Evolutionary conservation across 2,329 filamentous ascomycete species (phyloP).

Genomic region (Eurotiales sp.): DNA sequence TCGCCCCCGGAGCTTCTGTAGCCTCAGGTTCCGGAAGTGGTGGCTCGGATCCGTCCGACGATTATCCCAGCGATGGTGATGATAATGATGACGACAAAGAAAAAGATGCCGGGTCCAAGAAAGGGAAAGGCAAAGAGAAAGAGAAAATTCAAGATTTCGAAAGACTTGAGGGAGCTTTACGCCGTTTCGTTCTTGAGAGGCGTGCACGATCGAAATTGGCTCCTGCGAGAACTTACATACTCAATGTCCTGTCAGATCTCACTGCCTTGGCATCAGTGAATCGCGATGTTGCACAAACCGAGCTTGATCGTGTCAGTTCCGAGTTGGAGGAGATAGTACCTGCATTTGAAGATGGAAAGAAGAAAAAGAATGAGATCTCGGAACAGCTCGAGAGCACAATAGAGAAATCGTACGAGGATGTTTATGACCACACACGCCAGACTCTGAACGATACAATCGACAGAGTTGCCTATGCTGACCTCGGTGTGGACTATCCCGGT

Average conservation of each 20-base stretch:
- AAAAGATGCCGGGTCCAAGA: conserved; percentile 48
- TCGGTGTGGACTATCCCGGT: conserved; percentile 83
- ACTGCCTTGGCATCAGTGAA: conserved; percentile 81
- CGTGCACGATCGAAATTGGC: conserved; percentile 91
- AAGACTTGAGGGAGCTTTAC: conserved; percentile 78
- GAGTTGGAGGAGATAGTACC: conserved; percentile 83
- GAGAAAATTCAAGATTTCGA: conserved; percentile 89
- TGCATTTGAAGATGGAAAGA: conserved; percentile 76
- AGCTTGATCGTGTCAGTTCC: conserved; percentile 75
- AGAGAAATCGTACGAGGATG: conserved; percentile 77
- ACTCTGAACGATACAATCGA: conserved; percentile 72
- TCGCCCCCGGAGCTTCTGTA: conserved; percentile 57
- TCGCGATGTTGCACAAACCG: conserved; percentile 76
- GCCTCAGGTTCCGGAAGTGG: conserved; percentile 49
- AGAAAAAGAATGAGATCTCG: conserved; percentile 72
- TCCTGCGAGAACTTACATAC: conserved; percentile 88
- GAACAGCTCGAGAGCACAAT: conserved; percentile 78
- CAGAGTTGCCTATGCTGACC: conserved; percentile 69
- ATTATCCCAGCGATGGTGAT: conserved; percentile 43
- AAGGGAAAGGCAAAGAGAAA: conserved; percentile 82
- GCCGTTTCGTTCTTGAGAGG: conserved; percentile 94
- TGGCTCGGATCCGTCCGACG: conserved; percentile 46
- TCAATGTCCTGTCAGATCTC: conserved; percentile 89
- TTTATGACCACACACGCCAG: conserved; percentile 78
- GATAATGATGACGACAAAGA: conserved; percentile 47